Conservation (phyloP, 371 early-diverging fungal species). For the Mucor racemosus region DNA sequence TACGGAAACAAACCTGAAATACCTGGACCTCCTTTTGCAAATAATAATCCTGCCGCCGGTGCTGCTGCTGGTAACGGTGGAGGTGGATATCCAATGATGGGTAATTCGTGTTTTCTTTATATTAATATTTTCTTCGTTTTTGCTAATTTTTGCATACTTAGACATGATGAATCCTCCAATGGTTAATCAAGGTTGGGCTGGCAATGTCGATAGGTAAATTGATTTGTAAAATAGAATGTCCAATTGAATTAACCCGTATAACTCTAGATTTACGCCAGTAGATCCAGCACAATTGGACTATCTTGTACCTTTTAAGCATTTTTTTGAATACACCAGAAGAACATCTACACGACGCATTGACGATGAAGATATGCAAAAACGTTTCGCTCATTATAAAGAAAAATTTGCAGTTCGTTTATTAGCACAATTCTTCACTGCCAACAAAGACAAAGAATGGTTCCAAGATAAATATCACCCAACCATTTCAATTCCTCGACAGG, state of each 20-base stretch:
- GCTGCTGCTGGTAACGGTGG: not conserved
- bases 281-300: constrained; percentile 84
- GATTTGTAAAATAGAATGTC: not conserved
- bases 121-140: too few species aligned
- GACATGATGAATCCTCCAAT: constrained; percentile 37
- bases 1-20: constrained; percentile 47
- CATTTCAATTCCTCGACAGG: constrained; percentile 55
- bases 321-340: constrained; percentile 70
- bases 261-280: constrained; percentile 26
- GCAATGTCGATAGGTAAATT: constrained; percentile 13
- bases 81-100: constrained; percentile 37
- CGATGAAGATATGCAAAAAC: constrained; percentile 80
- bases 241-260: not conserved
- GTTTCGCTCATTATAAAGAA: constrained; percentile 83
- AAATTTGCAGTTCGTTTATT: constrained; percentile 70
- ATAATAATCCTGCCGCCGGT: constrained; percentile 2
- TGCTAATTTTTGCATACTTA: constrained; percentile 10
- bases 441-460: constrained; percentile 92
- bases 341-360: constrained; percentile 60
- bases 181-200: constrained; percentile 27
- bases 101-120: constrained; percentile 11
- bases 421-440: constrained; percentile 73
- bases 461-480: constrained; percentile 88
- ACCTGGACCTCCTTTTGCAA: constrained; percentile 17
- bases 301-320: constrained; percentile 80